Evolutionary conservation across 208 protist genomes (phyloP), one percentile per base, ranked within the genome.

Genomic region (Leishmania arabica): DNA sequence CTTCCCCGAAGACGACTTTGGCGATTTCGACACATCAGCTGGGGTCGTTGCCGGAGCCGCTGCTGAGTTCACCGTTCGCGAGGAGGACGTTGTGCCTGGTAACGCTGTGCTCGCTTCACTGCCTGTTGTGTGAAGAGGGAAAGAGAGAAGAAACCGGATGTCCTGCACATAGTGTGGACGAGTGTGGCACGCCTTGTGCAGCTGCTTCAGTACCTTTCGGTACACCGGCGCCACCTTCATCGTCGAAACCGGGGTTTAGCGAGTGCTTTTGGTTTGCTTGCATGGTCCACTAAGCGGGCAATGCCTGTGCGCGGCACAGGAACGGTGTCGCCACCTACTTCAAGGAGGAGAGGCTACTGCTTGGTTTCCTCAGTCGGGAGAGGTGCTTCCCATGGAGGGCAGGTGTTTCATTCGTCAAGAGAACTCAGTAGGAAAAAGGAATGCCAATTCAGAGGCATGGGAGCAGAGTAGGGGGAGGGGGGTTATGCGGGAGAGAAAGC

Each of bases 71-170:
- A 31, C 49, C 13, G 19, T 73, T 37, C 40, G 21, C 19, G 27
- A 31, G 17, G 69, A 27, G 24, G 69, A 54, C 27, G 45, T 31
- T 45, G 72, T 21, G 19, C 40, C 7, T 62, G 51, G 31, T 34
- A n/a, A 15, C 31, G 13, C 31, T n/a, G 47, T 34, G 34, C 51
- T 37, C 49, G 21, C 3, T 1, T 19, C 19, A 65, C 66, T 47
- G 74, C 53, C 56, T 34, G 53, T 68, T 24, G n/a, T 65, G 74
- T 77, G 37, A 37, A 91, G 80, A 11, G 92, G 91, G 15, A 90
- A 83, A 3, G 92, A 96, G 11, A 97, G 88, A 58, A 96, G 85
- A 84, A 96, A 95, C 34, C 94, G 94, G 11, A 92, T 80, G 42
- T 97, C 92, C 49, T 95, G 83, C 42, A 97, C 78, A 76, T 89